Base-by-base conservation (phyloP, 2,329 filamentous ascomycete genomes). In the Aspergillus sp. region DNA sequence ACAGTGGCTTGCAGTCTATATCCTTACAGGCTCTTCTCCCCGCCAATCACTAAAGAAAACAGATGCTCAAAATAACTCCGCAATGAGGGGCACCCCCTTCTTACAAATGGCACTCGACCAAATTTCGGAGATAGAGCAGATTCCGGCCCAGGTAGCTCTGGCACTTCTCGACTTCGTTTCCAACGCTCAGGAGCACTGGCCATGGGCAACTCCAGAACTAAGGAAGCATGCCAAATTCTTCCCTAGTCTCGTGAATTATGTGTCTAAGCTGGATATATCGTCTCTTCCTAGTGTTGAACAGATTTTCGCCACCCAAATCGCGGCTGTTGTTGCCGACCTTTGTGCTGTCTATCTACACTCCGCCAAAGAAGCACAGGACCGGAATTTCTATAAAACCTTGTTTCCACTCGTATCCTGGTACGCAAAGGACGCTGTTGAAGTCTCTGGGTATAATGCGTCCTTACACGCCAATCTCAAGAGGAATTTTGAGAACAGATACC, bases 1-100 rank as follows among this genome's bases (percentile, higher is more conserved):
- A 71, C 93, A 96, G 70, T 98, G 93, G 90, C 90, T 99, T 79
- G 91, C 93, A 0, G 91, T 96, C 61, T 96, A 93, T 69, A 82
- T 99, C 8, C 85, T 98, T 40, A 97, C 92, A 6, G 95, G 93
- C 21, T 89, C 87, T 68, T 91, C 91, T 0, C 92, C 93, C 4
- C 86, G 90, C 61, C 87, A 95, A 65, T 84, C 89, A 5, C 78
- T 91, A 68, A 86, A 86, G 56, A 69, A 71, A 46, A 59, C 65
- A 44, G 81, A 80, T 45, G 72, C 73, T 47, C 75, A 79, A 47
- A 83, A 83, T 64, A 77, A 82, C 27, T 77, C 81, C 1, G 65
- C 69, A 9, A 76, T 76, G 74, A 76, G 78, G 61, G 80, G 79
- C 21, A 83, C 86, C 62, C 90, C 92, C 0, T 84, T 96, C 31